Conservation (phyloP, 2,329 filamentous ascomycete species). For the Fusarium newnesense region DNA sequence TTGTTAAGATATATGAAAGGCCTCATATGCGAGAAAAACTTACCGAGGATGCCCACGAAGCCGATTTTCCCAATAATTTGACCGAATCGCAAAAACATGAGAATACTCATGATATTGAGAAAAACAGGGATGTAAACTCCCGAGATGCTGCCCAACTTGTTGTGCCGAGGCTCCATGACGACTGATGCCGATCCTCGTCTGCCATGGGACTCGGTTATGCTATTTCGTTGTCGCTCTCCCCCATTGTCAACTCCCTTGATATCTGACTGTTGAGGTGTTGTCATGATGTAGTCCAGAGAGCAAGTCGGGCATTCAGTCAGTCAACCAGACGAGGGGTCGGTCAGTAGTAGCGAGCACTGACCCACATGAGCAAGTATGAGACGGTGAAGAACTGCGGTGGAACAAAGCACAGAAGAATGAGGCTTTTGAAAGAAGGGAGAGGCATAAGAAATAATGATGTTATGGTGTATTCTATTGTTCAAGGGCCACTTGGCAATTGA, state of each 20-base stretch:
- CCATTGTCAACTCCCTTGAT: constrained; percentile 24
- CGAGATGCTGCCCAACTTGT: constrained; percentile 80
- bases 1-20: background rate
- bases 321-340: constrained; percentile 30
- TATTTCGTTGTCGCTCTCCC: constrained; percentile 8
- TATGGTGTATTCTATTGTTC: constrained; percentile 17
- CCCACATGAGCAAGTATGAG: constrained; percentile 12
- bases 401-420: constrained; percentile 10
- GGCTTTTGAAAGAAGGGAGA: constrained; percentile 6
- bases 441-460: constrained; percentile 16
- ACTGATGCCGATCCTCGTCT: constrained; percentile 28
- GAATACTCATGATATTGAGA: constrained; percentile 86
- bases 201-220: constrained; percentile 16
- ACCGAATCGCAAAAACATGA: constrained; percentile 92
- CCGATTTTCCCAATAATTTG: constrained; percentile 85
- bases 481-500: constrained; percentile 6
- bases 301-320: constrained; percentile 12
- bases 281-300: constrained; percentile 25
- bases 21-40: constrained; percentile 36
- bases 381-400: constrained; percentile 11
- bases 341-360: constrained; percentile 21
- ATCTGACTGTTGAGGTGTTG: constrained; percentile 35
- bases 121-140: constrained; percentile 91
- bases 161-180: constrained; percentile 51
- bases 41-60: constrained; percentile 82